phyloP scores from a whole-genome alignment of 179 eudicot species.

The Heliamphora pulchella region DNA sequence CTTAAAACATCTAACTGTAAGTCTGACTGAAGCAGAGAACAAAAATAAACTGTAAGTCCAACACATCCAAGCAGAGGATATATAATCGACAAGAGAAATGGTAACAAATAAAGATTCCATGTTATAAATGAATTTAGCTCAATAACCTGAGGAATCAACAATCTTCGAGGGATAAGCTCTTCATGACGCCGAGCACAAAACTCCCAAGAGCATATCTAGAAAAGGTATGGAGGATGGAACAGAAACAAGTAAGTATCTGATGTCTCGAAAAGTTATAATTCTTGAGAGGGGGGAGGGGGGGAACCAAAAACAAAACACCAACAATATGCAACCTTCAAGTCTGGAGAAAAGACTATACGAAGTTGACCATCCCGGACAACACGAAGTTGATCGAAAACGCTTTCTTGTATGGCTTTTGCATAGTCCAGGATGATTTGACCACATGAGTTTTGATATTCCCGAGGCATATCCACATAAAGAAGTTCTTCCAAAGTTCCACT shows the following conservation, averaged over 20 bases:
- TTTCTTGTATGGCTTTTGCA: constrained; percentile 97
- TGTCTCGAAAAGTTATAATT: not conserved
- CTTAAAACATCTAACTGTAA: not conserved
- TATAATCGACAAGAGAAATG: not conserved
- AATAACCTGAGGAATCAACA: constrained; percentile 73
- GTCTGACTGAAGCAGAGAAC: not conserved
- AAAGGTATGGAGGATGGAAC: not conserved
- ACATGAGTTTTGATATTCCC: constrained; percentile 77
- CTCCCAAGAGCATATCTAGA: constrained; percentile 98
- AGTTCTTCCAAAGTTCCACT: constrained; percentile 97
- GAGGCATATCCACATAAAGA: constrained; percentile 94
- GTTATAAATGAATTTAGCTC: not conserved
- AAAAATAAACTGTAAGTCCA: not conserved
- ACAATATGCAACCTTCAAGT: constrained; percentile 52
- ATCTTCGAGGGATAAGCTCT: constrained; percentile 82
- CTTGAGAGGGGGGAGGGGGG: not conserved
- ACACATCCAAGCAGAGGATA: not conserved
- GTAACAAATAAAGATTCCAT: not conserved
- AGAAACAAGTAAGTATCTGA: constrained; percentile 12
- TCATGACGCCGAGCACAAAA: constrained; percentile 94
- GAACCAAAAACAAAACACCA: not conserved
- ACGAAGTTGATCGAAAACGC: constrained; percentile 94
- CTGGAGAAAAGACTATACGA: constrained; percentile 87
- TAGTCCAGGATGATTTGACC: constrained; percentile 97
- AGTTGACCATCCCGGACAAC: constrained; percentile 98